A percentile compares a stretch with the other conserved stretches of the same genome.
Evolutionary conservation across 352 stramenopile genomes (phyloP).

Genomic region (Plasmopara viticola): DNA sequence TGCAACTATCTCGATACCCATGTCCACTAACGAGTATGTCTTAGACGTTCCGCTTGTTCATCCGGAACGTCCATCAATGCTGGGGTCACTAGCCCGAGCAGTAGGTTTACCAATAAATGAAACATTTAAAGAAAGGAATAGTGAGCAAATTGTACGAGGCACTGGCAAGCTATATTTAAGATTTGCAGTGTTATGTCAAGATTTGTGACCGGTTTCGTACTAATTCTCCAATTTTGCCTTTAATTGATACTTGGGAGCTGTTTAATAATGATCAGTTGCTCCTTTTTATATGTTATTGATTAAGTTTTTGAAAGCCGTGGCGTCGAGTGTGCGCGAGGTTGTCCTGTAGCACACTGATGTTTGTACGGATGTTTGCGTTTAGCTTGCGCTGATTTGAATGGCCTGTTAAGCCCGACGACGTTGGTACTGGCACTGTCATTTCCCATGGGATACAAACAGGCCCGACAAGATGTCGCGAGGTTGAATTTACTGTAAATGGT

Average conservation of each 20-base stretch:
- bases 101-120: constrained; percentile 7
- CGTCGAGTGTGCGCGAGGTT: constrained; percentile 3
- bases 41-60: constrained; percentile 36
- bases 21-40: constrained; percentile 33
- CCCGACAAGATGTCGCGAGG: no score
- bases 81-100: constrained; percentile 17
- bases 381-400: no score
- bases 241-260: no score
- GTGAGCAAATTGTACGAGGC: constrained; percentile 4
- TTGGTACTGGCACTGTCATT: no score
- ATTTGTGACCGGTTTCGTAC: not conserved
- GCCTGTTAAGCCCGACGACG: no score
- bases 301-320: no score
- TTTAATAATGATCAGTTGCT: no score
- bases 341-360: no score
- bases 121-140: not conserved
- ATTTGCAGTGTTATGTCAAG: constrained; percentile 24
- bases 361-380: no score
- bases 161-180: constrained; percentile 29
- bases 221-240: not conserved
- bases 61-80: constrained; percentile 7
- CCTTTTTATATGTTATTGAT: no score
- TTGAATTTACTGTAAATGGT: no score
- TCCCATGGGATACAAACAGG: no score
- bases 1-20: constrained; percentile 29